Base-by-base conservation (phyloP, 2,329 filamentous ascomycete genomes). In the Ophiosphaerella korrae region DNA sequence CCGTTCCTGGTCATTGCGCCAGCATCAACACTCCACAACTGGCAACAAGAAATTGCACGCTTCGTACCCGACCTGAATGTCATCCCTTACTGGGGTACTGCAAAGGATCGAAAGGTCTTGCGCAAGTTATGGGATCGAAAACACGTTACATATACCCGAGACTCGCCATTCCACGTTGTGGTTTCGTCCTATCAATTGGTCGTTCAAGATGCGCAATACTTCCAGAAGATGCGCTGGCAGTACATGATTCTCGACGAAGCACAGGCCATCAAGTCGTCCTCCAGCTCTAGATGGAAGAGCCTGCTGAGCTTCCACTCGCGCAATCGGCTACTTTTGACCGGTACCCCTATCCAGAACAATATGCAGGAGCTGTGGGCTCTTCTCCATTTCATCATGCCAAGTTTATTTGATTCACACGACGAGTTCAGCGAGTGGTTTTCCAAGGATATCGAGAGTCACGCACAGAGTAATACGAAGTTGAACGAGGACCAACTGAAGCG, bases 181-280 rank as follows among this genome's bases (percentile, higher is more conserved):
- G 87, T 99, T 41, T 99, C 94, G 0, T 97, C 93, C 0, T 99
- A 99, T 73, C 94, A 99, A 75, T 82, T 99, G 33, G 94, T 99
- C 23, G 94, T 99, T 16, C 90, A 92, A 23, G 94, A 99, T 72
- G 90, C 95, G 1, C 88, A 92, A 53, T 99, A 99, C 75, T 97
- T 99, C 79, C 93, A 97, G 76, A 97, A 97, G 80, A 94, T 99
- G 82, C 89, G 89, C 65, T 99, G 94, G 94, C 94, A 97, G 77
- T 97, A 99, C 79, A 99, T 99, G 94, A 97, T 99, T 74, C 84
- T 99, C 35, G 94, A 99, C 65, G 94, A 99, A 75, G 94, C 94
- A 1, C 94, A 99, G 72, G 94, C 94, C 60, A 97, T 99, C 85
- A 99, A 99, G 80, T 97, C 92, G 55, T 97, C 94, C 0, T 86